phyloP scores from a whole-genome alignment of 1,139 yeast genomes.

The Pneumocystis jirovecii region DNA sequence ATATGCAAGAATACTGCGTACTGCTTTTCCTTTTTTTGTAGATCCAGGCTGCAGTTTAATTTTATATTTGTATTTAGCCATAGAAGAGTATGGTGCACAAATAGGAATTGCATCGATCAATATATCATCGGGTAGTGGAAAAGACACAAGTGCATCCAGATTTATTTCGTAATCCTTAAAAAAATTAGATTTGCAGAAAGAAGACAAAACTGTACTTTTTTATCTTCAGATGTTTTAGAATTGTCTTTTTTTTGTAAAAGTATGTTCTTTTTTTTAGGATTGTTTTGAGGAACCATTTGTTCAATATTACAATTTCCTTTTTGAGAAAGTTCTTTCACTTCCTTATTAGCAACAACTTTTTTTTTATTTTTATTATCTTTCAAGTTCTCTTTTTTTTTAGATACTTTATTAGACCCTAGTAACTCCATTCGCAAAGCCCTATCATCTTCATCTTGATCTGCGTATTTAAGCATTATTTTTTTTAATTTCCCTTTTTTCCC shows the following conservation, averaged over 20 bases:
- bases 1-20: conserved; percentile 36
- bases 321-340: conserved; percentile 24
- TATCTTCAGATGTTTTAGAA: conserved; percentile 21
- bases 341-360: conserved; percentile 18
- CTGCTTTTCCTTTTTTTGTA: conserved; percentile 77
- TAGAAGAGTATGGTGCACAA: conserved; percentile 83
- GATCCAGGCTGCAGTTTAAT: conserved; percentile 77
- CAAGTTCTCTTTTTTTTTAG: conserved; percentile 24
- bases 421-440: conserved; percentile 57
- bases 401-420: conserved; percentile 66
- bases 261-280: conserved; percentile 15
- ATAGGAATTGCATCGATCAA: conserved; percentile 59
- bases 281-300: conserved; percentile 12
- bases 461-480: conserved; percentile 65
- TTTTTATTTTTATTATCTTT: conserved; percentile 14
- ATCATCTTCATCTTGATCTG: conserved; percentile 86
- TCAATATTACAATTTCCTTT: conserved; percentile 25
- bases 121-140: conserved; percentile 27
- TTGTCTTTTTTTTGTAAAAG: conserved; percentile 23
- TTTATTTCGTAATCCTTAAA: not conserved
- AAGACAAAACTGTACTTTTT: conserved; percentile 16
- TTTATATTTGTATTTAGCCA: conserved; percentile 62
- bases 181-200: not conserved
- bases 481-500: conserved; percentile 76
- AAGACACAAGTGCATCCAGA: conserved; percentile 25